Percentiles rank a stretch among this genome's conserved stretches.
These are phyloP conservation scores for Chalaropsis thielavioides DNA, from an alignment of 2,329 filamentous ascomycete species.

Conservation along the genomic window DNA sequence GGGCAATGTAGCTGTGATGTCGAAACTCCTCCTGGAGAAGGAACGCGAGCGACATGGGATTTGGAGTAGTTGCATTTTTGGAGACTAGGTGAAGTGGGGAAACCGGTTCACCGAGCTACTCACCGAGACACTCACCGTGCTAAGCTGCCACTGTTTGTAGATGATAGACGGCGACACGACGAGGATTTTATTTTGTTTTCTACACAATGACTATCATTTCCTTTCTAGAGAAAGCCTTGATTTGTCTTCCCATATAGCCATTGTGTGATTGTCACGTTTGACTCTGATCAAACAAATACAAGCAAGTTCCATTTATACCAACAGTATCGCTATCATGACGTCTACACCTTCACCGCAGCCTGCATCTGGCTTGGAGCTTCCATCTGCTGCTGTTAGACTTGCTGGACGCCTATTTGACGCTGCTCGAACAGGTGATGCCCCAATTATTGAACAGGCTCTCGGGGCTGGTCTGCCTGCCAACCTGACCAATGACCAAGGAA, in stretches of 20 bases:
- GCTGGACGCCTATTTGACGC: constrained; percentile 53
- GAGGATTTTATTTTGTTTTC: background rate
- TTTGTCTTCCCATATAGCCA: background rate
- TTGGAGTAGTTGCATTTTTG: background rate
- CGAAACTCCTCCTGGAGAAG: background rate
- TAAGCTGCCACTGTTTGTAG: background rate
- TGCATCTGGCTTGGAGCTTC: constrained; percentile 26
- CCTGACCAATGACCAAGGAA: constrained; percentile 58
- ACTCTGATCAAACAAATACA: background rate
- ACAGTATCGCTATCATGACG: background rate
- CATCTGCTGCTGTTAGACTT: constrained; percentile 51
- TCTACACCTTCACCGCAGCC: background rate
- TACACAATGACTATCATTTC: too few relatives aligned
- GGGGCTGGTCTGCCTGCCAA: constrained; percentile 52
- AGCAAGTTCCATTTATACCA: background rate
- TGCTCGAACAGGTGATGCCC: constrained; percentile 43
- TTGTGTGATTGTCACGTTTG: background rate
- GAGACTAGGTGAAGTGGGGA: background rate
- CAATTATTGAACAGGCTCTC: constrained; percentile 48
- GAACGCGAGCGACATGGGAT: background rate
- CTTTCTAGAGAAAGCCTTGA: background rate
- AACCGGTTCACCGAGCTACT: background rate
- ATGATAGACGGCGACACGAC: background rate
- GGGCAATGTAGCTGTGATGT: background rate
- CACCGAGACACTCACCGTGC: background rate